Evolutionary conservation across 2,329 filamentous ascomycete species (phyloP), one percentile per base, ranked within the genome.

Genomic region (Cordyceps tenuipes): DNA sequence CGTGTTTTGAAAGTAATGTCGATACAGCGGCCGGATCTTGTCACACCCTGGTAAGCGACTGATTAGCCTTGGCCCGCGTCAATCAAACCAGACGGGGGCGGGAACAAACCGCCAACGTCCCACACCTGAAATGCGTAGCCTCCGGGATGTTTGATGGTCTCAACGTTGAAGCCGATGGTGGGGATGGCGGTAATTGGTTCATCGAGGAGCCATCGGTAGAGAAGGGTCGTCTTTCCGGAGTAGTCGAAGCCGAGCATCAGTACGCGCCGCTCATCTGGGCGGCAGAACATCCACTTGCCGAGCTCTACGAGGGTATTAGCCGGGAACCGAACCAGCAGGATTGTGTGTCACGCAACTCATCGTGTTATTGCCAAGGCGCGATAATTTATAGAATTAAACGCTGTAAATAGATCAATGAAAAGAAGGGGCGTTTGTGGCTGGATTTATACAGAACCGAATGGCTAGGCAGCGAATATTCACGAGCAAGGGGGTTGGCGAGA

Each of bases 151-250:
- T 66, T 63, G 0, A 92, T 86, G 2, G 86, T 89, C 77, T 97
- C 92, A 64, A 97, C 90, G 71, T 97, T 97, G 79, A 97, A 96
- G 62, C 87, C 92, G 71, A 96, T 94, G 66, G 92, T 97, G 63
- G 92, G 92, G 71, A 97, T 96, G 64, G 91, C 95, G 69, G 90
- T 94, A 71, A 96, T 90, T 72, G 91, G 89, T 81, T 95, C 87
- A 75, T 90, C 89, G 69, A 96, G 85, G 83, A 96, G 96, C 76
- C 96, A 74, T 70, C 86, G 83, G 75, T 91, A 91, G 46, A 91
- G 77, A 56, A 91, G 75, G 15, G 88, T 91, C 12, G 88, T 91
- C 75, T 91, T 91, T 68, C 88, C 88, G 23, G 87, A 15, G 34
- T 31, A 41, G 23, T 50, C 34, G 15, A 57, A 15, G 10, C 55